Conservation (phyloP, 2,329 filamentous ascomycete species). For the Colletotrichum siamense region DNA sequence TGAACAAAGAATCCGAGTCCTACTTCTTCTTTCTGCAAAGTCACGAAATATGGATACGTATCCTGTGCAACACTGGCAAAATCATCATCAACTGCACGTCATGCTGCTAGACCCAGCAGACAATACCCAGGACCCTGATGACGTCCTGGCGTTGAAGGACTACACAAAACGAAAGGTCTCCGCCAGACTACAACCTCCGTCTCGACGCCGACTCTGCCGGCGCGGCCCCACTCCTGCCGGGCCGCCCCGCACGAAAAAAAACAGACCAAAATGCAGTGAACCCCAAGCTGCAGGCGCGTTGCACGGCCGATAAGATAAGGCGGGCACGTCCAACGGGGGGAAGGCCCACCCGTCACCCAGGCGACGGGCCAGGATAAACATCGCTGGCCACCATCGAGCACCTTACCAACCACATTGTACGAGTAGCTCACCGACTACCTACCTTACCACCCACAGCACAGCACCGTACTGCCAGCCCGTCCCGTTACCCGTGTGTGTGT, state of each 20-base stretch:
- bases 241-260: slow-evolving; percentile 8
- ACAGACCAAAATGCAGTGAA: neutral
- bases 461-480: neutral
- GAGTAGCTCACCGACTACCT: slow-evolving; percentile 12
- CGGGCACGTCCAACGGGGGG: neutral
- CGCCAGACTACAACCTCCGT: neutral
- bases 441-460: neutral
- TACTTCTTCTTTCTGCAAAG: neutral
- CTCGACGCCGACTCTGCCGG: neutral
- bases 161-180: neutral
- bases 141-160: neutral
- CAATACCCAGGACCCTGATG: neutral
- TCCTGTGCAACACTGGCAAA: neutral
- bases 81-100: neutral
- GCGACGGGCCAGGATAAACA: slow-evolving; percentile 19
- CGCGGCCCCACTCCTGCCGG: neutral
- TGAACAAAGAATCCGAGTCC: neutral
- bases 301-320: slow-evolving; percentile 11
- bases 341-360: slow-evolving; percentile 10
- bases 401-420: neutral
- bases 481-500: neutral
- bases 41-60: neutral
- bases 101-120: neutral
- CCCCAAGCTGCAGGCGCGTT: slow-evolving; percentile 10
- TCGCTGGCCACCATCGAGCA: neutral